These are phyloP conservation scores for Ascomycota sp. DNA, from an alignment of 2,329 filamentous ascomycete genomes.

Conservation along the genomic window DNA sequence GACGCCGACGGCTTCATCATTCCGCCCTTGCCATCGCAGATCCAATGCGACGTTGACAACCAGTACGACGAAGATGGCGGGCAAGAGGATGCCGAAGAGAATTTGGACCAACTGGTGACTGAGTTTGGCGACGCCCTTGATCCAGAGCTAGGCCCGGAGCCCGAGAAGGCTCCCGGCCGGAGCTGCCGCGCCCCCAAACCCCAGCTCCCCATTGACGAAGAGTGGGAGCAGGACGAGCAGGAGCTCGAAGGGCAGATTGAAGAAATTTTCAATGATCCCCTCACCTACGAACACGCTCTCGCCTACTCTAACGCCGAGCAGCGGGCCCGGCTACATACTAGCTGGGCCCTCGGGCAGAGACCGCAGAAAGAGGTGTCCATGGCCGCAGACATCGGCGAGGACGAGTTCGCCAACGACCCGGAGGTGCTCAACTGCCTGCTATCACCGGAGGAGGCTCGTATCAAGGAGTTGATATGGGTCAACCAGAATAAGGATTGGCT, in stretches of 20 bases:
- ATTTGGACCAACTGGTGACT: conserved; percentile 18
- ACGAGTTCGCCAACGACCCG: conserved; percentile 73
- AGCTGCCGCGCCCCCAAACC: conserved; percentile 12
- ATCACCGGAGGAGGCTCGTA: conserved; percentile 45
- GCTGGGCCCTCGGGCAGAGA: conserved; percentile 25
- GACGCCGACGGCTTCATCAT: conserved; percentile 50
- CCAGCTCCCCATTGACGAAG: conserved; percentile 33
- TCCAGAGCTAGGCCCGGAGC: conserved; percentile 4
- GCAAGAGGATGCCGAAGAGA: conserved; percentile 9
- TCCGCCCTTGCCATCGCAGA: conserved; percentile 24
- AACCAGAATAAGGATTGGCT: conserved; percentile 89
- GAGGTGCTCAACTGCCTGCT: conserved; percentile 69
- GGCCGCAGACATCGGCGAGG: conserved; percentile 45
- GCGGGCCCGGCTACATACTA: conserved; percentile 28
- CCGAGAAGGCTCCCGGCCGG: conserved; percentile 4
- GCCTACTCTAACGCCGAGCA: conserved; percentile 35
- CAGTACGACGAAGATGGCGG: conserved; percentile 3
- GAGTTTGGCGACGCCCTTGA: conserved; percentile 22
- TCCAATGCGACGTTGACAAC: conserved; percentile 11
- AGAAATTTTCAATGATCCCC: conserved; percentile 41
- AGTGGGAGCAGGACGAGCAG: conserved; percentile 40
- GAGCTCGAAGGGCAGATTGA: conserved; percentile 48
- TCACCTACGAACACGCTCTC: conserved; percentile 31
- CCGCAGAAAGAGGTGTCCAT: conserved; percentile 28
- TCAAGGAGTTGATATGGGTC: conserved; percentile 86